Conservation (phyloP, 2,329 filamentous ascomycete species). For the Lasiodiplodia citricola region DNA sequence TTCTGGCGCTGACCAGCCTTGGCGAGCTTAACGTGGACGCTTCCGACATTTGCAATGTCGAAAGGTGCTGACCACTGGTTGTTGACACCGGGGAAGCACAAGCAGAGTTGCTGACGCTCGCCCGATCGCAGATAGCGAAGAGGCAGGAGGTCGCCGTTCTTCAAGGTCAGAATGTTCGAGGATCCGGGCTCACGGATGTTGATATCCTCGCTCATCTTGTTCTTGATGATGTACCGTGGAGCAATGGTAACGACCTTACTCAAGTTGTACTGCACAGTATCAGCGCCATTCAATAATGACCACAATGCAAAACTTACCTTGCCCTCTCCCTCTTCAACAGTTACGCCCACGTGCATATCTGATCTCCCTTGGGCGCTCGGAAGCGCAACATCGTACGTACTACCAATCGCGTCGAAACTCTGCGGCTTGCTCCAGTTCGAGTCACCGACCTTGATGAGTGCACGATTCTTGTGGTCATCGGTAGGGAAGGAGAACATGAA, state of each 20-base stretch:
- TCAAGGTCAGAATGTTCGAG: conserved; percentile 79
- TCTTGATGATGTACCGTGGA: conserved; percentile 91
- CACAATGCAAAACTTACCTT: conserved; percentile 58
- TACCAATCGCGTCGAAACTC: conserved; percentile 97
- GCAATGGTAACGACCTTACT: conserved; percentile 94
- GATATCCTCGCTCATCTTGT: conserved; percentile 86
- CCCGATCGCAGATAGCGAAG: conserved; percentile 88
- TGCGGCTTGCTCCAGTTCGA: conserved; percentile 97
- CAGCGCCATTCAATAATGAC: background rate
- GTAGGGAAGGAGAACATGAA: conserved; percentile 95
- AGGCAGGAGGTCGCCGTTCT: conserved; percentile 79
- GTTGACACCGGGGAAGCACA: conserved; percentile 92
- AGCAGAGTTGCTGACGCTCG: conserved; percentile 82
- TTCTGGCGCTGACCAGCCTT: conserved; percentile 88
- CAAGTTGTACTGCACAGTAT: conserved; percentile 72
- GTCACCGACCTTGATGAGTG: conserved; percentile 83
- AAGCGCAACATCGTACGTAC: conserved; percentile 84
- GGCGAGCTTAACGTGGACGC: conserved; percentile 89
- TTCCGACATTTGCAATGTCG: conserved; percentile 94
- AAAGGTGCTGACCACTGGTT: conserved; percentile 98
- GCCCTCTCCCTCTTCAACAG: conserved; percentile 86
- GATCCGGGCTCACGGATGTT: conserved; percentile 91
- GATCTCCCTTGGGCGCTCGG: conserved; percentile 71
- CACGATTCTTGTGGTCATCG: conserved; percentile 90
- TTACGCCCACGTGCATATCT: conserved; percentile 91